phyloP scores from a whole-genome alignment of 441 rosid species.

The Erodium chrysanthum region DNA sequence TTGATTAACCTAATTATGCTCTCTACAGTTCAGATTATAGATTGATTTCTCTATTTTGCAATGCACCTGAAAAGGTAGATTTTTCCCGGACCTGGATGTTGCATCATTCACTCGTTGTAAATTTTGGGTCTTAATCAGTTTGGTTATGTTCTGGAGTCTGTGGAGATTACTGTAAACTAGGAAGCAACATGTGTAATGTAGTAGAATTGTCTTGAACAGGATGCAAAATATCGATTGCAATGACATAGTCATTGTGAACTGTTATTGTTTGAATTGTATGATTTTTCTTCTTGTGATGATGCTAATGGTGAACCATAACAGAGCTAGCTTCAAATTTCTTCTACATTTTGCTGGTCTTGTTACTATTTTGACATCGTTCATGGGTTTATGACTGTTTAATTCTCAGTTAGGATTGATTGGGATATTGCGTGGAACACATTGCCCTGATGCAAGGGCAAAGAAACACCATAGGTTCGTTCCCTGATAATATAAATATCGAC shows the following conservation, averaged over 20 bases:
- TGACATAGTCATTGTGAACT: background rate
- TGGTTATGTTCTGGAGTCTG: background rate
- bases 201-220: background rate
- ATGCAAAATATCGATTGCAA: background rate
- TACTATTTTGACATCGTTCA: background rate
- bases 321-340: background rate
- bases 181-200: background rate
- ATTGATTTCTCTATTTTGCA: background rate
- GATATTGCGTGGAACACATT: slow-evolving; percentile 23
- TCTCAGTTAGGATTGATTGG: slow-evolving; percentile 16
- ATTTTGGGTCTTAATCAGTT: background rate
- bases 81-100: too few relatives aligned
- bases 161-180: background rate
- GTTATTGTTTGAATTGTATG: background rate
- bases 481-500: slow-evolving; percentile 40
- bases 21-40: background rate
- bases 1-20: background rate
- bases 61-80: background rate
- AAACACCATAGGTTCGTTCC: slow-evolving; percentile 35
- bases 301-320: background rate
- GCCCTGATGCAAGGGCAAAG: slow-evolving; percentile 53
- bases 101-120: too few relatives aligned
- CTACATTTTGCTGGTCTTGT: background rate
- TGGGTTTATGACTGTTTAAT: slow-evolving; percentile 5
- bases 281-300: background rate